Percentiles rank a stretch among this genome's conserved stretches.
These are phyloP conservation scores for Thielaviopsis euricoi DNA, from an alignment of 2,329 filamentous ascomycete species.

Conservation along the genomic window DNA sequence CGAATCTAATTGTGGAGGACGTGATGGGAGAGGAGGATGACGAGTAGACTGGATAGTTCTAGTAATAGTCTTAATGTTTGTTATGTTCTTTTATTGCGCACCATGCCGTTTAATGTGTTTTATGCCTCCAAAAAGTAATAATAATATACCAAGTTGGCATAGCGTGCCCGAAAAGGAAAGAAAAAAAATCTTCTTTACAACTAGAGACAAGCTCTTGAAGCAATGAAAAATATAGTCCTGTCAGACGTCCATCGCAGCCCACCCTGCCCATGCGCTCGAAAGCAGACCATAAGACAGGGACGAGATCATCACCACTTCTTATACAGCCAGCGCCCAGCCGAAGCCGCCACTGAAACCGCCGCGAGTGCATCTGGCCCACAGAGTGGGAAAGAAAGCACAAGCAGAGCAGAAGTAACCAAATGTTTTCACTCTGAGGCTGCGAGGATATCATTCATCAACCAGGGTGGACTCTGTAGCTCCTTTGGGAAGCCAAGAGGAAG, in stretches of 20 bases:
- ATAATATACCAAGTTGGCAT: too few relatives aligned
- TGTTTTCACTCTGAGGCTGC: slow-evolving; percentile 76
- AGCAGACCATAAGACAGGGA: slow-evolving; percentile 54
- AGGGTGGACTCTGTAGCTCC: slow-evolving; percentile 88
- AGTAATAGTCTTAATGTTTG: background rate
- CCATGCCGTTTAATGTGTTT: background rate
- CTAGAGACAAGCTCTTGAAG: slow-evolving; percentile 26
- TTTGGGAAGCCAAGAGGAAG: slow-evolving; percentile 77
- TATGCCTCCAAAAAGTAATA: too few relatives aligned
- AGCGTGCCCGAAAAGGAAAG: too few relatives aligned
- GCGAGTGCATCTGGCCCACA: slow-evolving; percentile 42
- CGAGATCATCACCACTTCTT: slow-evolving; percentile 93
- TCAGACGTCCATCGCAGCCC: slow-evolving; percentile 84
- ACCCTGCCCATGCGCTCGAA: slow-evolving; percentile 63
- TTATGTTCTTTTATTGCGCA: background rate
- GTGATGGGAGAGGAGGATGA: slow-evolving; percentile 21
- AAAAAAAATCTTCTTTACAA: slow-evolving; percentile 30
- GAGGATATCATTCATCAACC: slow-evolving; percentile 82
- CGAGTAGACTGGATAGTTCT: background rate
- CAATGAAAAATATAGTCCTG: slow-evolving; percentile 45
- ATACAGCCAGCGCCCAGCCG: slow-evolving; percentile 35
- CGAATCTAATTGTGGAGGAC: slow-evolving; percentile 77
- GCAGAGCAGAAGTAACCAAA: slow-evolving; percentile 41
- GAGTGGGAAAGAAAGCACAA: too few relatives aligned
- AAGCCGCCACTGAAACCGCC: slow-evolving; percentile 27